Evolutionary conservation across 2,329 filamentous ascomycete genomes (phyloP).

Genomic region (Dactylella cylindrospora): DNA sequence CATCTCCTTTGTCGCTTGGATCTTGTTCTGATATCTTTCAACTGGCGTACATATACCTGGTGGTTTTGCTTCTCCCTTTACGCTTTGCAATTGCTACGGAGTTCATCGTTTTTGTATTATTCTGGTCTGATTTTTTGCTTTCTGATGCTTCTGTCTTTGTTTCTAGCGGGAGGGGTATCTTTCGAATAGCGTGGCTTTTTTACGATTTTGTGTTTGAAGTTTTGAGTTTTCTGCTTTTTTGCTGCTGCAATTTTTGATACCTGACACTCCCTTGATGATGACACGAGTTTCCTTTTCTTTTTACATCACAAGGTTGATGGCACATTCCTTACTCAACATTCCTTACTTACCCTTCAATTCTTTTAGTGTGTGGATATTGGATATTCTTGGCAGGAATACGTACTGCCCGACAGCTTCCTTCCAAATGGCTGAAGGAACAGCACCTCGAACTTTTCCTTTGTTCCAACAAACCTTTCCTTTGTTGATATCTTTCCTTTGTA

Average conservation of each 20-base stretch:
- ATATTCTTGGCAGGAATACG: constrained; percentile 22
- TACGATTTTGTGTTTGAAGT: neutral
- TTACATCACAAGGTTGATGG: neutral
- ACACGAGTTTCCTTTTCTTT: constrained; percentile 2
- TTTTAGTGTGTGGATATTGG: too few species aligned
- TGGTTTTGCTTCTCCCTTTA: constrained; percentile 9
- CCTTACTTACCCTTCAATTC: too few species aligned
- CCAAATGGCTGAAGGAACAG: neutral
- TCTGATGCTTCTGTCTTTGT: neutral
- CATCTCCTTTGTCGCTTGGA: constrained; percentile 11
- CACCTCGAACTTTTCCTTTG: constrained; percentile 1
- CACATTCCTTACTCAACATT: neutral
- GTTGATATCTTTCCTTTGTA: constrained; percentile 7
- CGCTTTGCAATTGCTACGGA: constrained; percentile 6
- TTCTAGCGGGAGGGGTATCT: neutral
- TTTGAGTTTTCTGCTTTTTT: neutral
- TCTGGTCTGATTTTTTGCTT: neutral
- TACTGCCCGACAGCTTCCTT: constrained; percentile 20
- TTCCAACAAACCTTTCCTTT: too few species aligned
- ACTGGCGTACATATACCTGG: constrained; percentile 20
- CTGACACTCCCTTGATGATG: constrained; percentile 2
- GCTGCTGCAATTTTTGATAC: constrained; percentile 18
- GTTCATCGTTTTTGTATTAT: constrained; percentile 17
- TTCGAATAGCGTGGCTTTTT: neutral
- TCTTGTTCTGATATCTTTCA: constrained; percentile 1